Conservation (phyloP, 75 land plant species). For the Pinus albicaulis region DNA sequence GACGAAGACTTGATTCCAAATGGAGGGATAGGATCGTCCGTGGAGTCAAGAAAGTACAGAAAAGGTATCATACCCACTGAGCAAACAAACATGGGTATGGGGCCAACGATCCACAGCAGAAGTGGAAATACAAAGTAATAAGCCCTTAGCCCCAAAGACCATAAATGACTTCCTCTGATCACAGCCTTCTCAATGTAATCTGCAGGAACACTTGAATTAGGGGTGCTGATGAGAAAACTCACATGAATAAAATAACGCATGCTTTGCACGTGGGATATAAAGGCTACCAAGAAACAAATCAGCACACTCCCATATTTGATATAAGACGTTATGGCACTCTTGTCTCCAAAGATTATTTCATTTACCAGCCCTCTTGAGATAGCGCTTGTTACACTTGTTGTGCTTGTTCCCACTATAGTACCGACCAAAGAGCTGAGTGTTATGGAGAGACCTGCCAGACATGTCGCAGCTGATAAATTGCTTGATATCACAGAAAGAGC, state of each 20-base stretch:
- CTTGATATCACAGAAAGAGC: conserved; percentile 52
- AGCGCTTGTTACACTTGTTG: conserved; percentile 52
- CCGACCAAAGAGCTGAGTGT: conserved; percentile 67
- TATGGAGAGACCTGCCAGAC: conserved; percentile 52
- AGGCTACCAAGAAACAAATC: conserved; percentile 65
- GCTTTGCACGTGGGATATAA: conserved; percentile 66
- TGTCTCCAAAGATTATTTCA: conserved; percentile 42
- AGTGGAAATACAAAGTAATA: conserved; percentile 58
- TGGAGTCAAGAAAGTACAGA: conserved; percentile 43
- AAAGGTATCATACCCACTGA: conserved; percentile 41
- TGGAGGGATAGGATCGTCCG: conserved; percentile 14
- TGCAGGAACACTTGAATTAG: conserved; percentile 31
- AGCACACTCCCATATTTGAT: conserved; percentile 65
- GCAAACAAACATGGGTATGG: conserved; percentile 1
- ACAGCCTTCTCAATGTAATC: conserved; percentile 39
- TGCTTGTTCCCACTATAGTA: conserved; percentile 51
- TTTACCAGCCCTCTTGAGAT: not conserved
- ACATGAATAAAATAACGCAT: conserved; percentile 58
- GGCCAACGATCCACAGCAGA: conserved; percentile 9
- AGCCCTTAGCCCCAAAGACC: conserved; percentile 62
- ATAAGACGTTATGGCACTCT: conserved; percentile 23
- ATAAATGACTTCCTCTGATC: conserved; percentile 58
- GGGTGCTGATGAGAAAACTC: conserved; percentile 65
- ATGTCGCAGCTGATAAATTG: conserved; percentile 64
- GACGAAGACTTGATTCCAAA: not conserved